phyloP scores from a whole-genome alignment of 139 green algal species.

The Chlorella ohadii region DNA sequence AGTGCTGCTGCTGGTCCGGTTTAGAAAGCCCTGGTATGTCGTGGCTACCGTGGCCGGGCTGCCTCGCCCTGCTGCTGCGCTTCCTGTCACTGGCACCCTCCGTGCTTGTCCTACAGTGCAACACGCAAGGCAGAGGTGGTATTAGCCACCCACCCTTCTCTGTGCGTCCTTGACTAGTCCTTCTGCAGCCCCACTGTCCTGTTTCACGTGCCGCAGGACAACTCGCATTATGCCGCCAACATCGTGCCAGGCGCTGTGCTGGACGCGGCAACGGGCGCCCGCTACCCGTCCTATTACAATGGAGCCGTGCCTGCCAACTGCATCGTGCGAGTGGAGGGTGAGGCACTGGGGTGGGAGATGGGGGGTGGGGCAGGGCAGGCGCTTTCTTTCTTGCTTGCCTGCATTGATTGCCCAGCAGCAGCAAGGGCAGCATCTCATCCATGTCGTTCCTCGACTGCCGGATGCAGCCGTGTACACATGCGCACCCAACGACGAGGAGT shows the following conservation, averaged over 20 bases:
- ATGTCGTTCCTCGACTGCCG: not conserved
- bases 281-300: conserved; percentile 13
- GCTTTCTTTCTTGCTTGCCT: not conserved
- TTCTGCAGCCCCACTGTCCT: not conserved
- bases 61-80: too few relatives aligned
- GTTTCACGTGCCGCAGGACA: not conserved
- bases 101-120: too few relatives aligned
- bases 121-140: too few relatives aligned
- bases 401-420: too few relatives aligned
- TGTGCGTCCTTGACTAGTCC: too few relatives aligned
- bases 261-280: not conserved
- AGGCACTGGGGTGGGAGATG: not conserved
- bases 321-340: conserved; percentile 13
- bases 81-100: too few relatives aligned
- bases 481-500: too few relatives aligned
- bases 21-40: too few relatives aligned
- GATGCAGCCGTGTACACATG: too few relatives aligned
- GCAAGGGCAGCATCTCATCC: not conserved
- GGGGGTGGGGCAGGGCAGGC: not conserved
- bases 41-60: too few relatives aligned
- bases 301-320: not conserved
- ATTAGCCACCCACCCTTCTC: too few relatives aligned
- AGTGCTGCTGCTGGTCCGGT: too few relatives aligned
- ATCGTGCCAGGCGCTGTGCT: not conserved
- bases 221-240: not conserved